Base-by-base conservation (phyloP, 1,284 basidiomycete species). In the Cryptococcus sp. region DNA sequence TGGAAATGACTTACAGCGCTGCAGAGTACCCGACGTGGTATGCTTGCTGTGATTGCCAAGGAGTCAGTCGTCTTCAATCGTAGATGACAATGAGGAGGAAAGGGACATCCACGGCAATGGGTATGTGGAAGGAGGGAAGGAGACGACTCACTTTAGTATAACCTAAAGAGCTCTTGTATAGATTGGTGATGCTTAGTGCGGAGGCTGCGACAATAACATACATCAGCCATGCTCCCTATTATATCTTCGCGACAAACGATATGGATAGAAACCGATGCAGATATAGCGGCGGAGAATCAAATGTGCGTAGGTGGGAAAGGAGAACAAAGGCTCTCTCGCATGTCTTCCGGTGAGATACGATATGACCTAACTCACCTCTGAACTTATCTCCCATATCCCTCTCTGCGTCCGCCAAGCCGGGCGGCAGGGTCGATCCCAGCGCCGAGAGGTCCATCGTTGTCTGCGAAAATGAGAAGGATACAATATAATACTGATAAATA, bases 361-460 rank as follows among this genome's bases (percentile, higher is more conserved):
- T 19, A 17, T 22, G 43, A 8, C 50, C 19, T 19, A 13, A 72
- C 75, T 55, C 41, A 79, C 78, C 78, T 71, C 78, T 74, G 58
- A 80, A 80, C 66, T 78, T 77, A 48, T 78, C 78, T 50, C 77
- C 77, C 70, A 80, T 77, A 49, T 79, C 77, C 43, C 75, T 65
- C 67, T 80, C 78, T 3, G 75, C 77, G 59, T 77, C 73, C 19
- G 77, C 77, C 49, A 79, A 61, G 17, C 67, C 77, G 1, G 73
- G 72, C 3, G 75, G 75, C 20, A 79, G 58, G 8, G 73, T 74
- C n/a, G 69, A 69, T 47, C 68, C 65, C 29, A 79, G 68, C 17
- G 70, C 68, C n/a, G 76, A 78, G 46, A 79, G 66, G 52, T 79
- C 77, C 77, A 79, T 79, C 34, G 38, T 51, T 47, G 25, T 22